Percentiles rank a stretch among this genome's conserved stretches.
These are phyloP conservation scores for Endocalyx cinctus DNA, from an alignment of 2,329 filamentous ascomycete genomes.

Conservation along the genomic window DNA sequence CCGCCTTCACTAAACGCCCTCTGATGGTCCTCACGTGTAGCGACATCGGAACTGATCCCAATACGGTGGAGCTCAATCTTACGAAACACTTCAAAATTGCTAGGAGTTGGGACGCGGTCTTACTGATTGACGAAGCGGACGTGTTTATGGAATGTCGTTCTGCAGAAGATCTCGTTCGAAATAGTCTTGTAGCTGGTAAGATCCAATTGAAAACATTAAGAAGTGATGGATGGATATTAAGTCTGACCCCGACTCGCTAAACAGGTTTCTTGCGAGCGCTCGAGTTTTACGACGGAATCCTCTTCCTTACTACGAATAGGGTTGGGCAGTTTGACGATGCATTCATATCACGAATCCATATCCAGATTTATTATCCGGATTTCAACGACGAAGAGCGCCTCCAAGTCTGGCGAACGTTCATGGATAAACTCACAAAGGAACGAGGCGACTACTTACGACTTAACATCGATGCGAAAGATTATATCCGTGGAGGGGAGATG, in stretches of 20 bases:
- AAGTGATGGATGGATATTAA: too few species aligned
- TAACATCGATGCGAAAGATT: constrained; percentile 16
- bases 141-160: constrained; percentile 2
- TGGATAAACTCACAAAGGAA: constrained; percentile 22
- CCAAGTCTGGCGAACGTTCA: constrained; percentile 24
- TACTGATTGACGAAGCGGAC: constrained; percentile 6
- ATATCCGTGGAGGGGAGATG: constrained; percentile 13
- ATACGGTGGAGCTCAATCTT: background rate
- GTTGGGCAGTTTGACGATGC: constrained; percentile 27
- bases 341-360: constrained; percentile 26
- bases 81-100: constrained; percentile 2
- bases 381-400: constrained; percentile 21
- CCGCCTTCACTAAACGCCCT: constrained; percentile 24
- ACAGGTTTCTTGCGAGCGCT: constrained; percentile 25
- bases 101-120: constrained; percentile 3
- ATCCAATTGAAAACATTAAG: background rate
- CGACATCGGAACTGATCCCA: constrained; percentile 11
- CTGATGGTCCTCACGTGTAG: constrained; percentile 26
- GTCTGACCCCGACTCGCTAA: background rate
- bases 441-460: constrained; percentile 18
- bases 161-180: background rate
- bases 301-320: constrained; percentile 27
- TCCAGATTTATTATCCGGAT: constrained; percentile 23
- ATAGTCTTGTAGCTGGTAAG: constrained; percentile 19
- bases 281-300: constrained; percentile 26